Evolutionary conservation across 331 rosid genomes (phyloP), one percentile per base, ranked within the genome.

Genomic region (Quercus lobata): DNA sequence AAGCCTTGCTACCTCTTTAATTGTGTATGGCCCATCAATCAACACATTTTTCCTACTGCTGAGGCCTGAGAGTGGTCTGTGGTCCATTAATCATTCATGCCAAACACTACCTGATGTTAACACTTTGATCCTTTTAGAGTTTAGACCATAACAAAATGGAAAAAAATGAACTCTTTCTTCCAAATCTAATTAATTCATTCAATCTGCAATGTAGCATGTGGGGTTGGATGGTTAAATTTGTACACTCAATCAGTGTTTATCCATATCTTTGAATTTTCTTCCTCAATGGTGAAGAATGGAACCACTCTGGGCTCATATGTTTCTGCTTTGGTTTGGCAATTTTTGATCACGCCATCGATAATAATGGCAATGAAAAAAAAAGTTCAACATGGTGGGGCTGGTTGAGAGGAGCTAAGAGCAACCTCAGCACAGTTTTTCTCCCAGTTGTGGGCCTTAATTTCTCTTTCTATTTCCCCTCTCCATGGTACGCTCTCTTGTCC

Each of bases 281-380:
- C 77, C 83, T 82, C 86, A 76, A 76, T 79, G 82, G 69, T 79
- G 74, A 84, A 82, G 69, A 82, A 62, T 34, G 76, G 74, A 78
- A 75, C 83, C 81, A 73, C 65, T 81, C 54, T 73, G 54, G 71
- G 71, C 21, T 55, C 3, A 70, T 55, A 66, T 71, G 21, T 68
- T 27, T 79, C 77, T 80, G 86, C 70, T 73, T 30, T 69, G 63
- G 63, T 56, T 76, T 44, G 27, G 66, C 60, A 73, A 82, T 9
- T 12, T 56, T 69, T 69, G 46, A 76, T 83, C 77, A 60, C 69
- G 61, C 63, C 73, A 55, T 73, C 73, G 68, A 76, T 4, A 53
- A 52, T 60, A 44, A 71, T 57, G 56, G 56, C 7, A 35, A 19
- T 18, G 80, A 56, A 19, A 66, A 52, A 35, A 35, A 74, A 74